A percentile compares a stretch with the other conserved stretches of the same genome.
phyloP scores from a whole-genome alignment of 768 basidiomycete species.

The Royoungia palumana region DNA sequence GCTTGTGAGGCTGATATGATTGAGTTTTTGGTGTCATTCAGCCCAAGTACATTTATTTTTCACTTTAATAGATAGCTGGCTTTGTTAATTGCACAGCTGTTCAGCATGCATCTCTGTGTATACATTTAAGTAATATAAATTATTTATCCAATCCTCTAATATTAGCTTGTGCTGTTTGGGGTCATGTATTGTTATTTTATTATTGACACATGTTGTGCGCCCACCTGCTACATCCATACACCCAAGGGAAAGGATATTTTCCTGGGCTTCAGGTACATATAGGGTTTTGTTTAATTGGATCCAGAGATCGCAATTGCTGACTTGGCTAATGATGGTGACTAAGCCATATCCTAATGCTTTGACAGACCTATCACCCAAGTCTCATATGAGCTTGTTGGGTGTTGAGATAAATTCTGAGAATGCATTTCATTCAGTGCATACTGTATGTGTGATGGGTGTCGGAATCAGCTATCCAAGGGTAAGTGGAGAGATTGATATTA shows the following conservation, averaged over 20 bases:
- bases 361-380: background rate
- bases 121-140: too few relatives aligned
- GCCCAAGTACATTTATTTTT: background rate
- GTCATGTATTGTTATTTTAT: background rate
- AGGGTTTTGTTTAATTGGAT: too few relatives aligned
- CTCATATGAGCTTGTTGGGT: background rate
- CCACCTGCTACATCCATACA: background rate
- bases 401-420: background rate
- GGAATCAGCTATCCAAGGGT: conserved; percentile 6
- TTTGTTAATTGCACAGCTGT: too few relatives aligned
- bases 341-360: background rate
- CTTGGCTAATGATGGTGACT: too few relatives aligned
- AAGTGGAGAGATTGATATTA: too few relatives aligned
- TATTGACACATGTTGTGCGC: background rate
- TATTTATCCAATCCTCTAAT: too few relatives aligned
- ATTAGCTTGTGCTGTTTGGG: too few relatives aligned
- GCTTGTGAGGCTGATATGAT: background rate
- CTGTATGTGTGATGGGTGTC: conserved; percentile 5
- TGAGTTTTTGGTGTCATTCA: background rate
- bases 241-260: background rate
- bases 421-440: background rate
- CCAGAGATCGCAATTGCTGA: too few relatives aligned
- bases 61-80: background rate
- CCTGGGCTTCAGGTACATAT: background rate
- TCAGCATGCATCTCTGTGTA: too few relatives aligned